A percentile compares a stretch with the other conserved stretches of the same genome.
These are phyloP conservation scores for Geranium rotundifolium DNA, from an alignment of 345 rosid genomes.

Conservation along the genomic window DNA sequence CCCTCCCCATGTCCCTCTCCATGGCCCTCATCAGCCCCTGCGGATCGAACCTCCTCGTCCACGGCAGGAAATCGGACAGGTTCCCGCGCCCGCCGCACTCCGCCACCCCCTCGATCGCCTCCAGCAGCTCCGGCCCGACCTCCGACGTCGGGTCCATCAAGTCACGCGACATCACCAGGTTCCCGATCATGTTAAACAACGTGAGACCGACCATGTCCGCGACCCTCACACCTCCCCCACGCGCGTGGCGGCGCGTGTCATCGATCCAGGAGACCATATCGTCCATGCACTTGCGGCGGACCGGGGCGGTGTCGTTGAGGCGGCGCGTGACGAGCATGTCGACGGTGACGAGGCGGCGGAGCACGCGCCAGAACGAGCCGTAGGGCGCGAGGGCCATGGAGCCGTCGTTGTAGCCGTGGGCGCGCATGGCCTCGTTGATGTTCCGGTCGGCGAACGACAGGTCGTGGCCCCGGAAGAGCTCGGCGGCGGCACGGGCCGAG, in stretches of 20 bases:
- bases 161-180: slow-evolving; percentile 46
- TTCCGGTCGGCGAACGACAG: slow-evolving; percentile 34
- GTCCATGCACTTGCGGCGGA: slow-evolving; percentile 35
- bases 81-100: slow-evolving; percentile 30
- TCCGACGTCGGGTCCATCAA: slow-evolving; percentile 28
- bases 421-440: slow-evolving; percentile 33
- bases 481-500: slow-evolving; percentile 33
- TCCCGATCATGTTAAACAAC: slow-evolving; percentile 39
- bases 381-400: slow-evolving; percentile 45
- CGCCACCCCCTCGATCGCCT: slow-evolving; percentile 21
- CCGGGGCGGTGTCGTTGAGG: slow-evolving; percentile 23
- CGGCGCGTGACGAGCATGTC: slow-evolving; percentile 38
- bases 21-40: slow-evolving; percentile 39
- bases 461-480: slow-evolving; percentile 52
- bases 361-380: slow-evolving; percentile 42
- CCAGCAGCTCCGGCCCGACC: slow-evolving; percentile 21
- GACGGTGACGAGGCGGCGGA: slow-evolving; percentile 30
- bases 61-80: slow-evolving; percentile 33
- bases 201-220: slow-evolving; percentile 29
- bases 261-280: slow-evolving; percentile 32
- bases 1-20: slow-evolving; percentile 40
- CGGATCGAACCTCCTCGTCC: slow-evolving; percentile 36
- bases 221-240: slow-evolving; percentile 21
- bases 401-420: slow-evolving; percentile 24
- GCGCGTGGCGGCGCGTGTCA: no score